Base-by-base conservation (phyloP, 2,329 filamentous ascomycete species). In the Pestalotiopsis sp. region DNA sequence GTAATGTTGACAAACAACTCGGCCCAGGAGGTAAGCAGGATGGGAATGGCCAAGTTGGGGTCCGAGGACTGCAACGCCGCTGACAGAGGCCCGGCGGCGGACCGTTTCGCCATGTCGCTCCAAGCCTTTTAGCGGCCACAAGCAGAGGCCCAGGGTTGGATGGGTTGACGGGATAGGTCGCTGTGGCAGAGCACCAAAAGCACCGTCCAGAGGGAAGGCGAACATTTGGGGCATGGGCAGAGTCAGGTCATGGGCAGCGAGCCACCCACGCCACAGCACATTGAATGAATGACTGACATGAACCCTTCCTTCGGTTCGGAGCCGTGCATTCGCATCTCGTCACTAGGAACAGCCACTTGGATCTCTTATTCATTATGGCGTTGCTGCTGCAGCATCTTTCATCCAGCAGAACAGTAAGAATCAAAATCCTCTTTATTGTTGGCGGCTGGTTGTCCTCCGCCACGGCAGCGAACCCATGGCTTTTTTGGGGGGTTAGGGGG, bases 11-110 rank as follows among this genome's bases (percentile, higher is more conserved):
- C 59, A 61, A 61, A 20, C 59, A 39, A 61, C 14, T 13, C 25
- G 13, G 59, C 27, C 27, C 57, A 27, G 57, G 57, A 25, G 57
- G 23, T 59, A 52, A 52, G n/a, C 45, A 52, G 45, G 45, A 52
- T n/a, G 20, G 45, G 45, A 52, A 52, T 52, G 45, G 45, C 45
- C 45, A 52, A 9, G 20, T 52, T 52, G 45, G 45, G 45, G 57
- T 59, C 57, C 57, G 57, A 27, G 57, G 57, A 59, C 57, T 59
- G 57, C 57, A 14, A 59, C 57, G 27, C 57, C 57, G 57, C 57
- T 17, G 27, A 27, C 57, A 14, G 27, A 25, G 57, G 57, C 23
- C 57, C 57, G 27, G 23, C 57, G 57, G 27, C 57, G 57, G 57
- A 59, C 57, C 27, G 57, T 59, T 59, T 59, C 57, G 57, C 57